Evolutionary conservation across 106 monocot genomes (phyloP).

Genomic region (Phalaenopsis equestris): DNA sequence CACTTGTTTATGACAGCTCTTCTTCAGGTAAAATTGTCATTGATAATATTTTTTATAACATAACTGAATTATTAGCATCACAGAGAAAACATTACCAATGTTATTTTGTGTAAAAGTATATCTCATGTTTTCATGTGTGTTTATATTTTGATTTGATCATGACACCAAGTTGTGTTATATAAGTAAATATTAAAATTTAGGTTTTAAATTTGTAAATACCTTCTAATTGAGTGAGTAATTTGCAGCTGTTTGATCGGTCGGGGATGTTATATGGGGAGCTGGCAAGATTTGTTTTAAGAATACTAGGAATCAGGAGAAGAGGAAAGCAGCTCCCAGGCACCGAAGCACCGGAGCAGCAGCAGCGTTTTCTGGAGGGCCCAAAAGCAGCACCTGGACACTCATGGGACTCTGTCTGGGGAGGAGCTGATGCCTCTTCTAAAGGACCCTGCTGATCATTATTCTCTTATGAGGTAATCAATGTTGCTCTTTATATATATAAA

Average conservation of each 20-base stretch:
- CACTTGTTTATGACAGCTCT: constrained; percentile 84
- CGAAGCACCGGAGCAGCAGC: constrained; percentile 17
- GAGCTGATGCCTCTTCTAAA: constrained; percentile 10
- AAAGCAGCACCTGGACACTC: constrained; percentile 41
- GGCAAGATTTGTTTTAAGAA: constrained; percentile 67
- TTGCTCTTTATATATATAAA: too few species aligned
- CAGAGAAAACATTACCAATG: not conserved
- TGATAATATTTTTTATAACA: too few species aligned
- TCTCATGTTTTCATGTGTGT: too few species aligned
- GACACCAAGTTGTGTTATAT: too few species aligned
- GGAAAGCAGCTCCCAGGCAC: constrained; percentile 26
- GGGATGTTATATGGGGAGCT: constrained; percentile 93
- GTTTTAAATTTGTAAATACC: too few species aligned
- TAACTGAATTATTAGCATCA: too few species aligned
- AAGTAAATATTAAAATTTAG: too few species aligned
- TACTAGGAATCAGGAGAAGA: constrained; percentile 65
- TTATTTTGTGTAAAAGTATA: not conserved
- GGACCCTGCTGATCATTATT: constrained; percentile 6
- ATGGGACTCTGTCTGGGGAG: constrained; percentile 81
- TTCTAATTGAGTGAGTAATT: not conserved
- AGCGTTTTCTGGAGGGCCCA: constrained; percentile 41
- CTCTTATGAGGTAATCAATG: not conserved
- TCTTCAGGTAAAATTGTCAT: constrained; percentile 44
- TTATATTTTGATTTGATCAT: too few species aligned
- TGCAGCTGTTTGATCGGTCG: constrained; percentile 86